phyloP scores from a whole-genome alignment of 2,329 filamentous ascomycete species.

The Aspergillus latus region DNA sequence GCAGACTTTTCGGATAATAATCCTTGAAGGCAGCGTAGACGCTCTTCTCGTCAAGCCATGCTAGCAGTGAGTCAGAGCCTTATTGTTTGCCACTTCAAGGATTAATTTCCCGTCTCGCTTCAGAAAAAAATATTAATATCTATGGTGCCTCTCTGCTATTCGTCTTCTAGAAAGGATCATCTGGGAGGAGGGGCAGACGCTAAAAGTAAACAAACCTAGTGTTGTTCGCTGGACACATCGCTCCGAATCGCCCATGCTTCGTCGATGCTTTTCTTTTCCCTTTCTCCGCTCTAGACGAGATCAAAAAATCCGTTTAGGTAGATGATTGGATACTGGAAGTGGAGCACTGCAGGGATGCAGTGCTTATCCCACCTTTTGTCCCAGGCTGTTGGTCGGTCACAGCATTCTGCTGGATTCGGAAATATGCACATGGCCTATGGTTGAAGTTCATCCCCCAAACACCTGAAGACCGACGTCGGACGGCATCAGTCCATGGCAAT shows the following conservation, averaged over 20 bases:
- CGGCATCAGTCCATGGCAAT: neutral
- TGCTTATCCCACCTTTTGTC: slow-evolving; percentile 30
- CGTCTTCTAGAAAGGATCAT: neutral
- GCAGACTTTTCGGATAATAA: slow-evolving; percentile 2
- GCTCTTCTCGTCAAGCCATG: neutral
- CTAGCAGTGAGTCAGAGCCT: neutral
- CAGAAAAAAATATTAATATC: neutral
- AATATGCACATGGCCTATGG: slow-evolving; percentile 12
- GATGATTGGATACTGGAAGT: slow-evolving; percentile 23
- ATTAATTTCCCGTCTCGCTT: neutral
- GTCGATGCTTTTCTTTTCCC: slow-evolving; percentile 6
- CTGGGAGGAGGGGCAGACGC: neutral
- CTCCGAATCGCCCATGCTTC: slow-evolving; percentile 3
- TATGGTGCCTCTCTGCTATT: too few species aligned
- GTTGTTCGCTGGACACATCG: neutral
- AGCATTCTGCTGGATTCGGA: neutral
- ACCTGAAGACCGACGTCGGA: neutral
- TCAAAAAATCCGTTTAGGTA: slow-evolving; percentile 20
- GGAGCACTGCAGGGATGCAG: slow-evolving; percentile 29
- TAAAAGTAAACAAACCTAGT: slow-evolving; percentile 9
- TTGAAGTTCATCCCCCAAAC: neutral
- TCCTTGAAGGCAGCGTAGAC: slow-evolving; percentile 2
- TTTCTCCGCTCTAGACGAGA: slow-evolving; percentile 14
- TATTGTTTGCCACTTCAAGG: slow-evolving; percentile 3
- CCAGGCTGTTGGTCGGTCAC: slow-evolving; percentile 17